Base-by-base conservation (phyloP, 139 green algal species). In the Volvox reticuliferus region DNA sequence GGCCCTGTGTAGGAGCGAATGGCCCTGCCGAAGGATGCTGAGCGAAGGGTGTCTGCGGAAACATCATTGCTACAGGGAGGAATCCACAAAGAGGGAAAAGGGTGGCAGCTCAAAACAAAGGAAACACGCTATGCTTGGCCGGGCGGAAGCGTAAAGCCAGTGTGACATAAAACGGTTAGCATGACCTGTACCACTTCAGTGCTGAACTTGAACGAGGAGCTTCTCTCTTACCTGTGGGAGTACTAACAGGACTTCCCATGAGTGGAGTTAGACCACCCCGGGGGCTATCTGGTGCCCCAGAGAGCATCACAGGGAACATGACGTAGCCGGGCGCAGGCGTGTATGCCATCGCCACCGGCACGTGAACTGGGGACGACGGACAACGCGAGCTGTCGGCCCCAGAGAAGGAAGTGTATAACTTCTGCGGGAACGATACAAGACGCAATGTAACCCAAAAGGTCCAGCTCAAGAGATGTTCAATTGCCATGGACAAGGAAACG, bases 21-120 rank as follows among this genome's bases (percentile, higher is more conserved):
- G 82, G 88, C 0, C 92, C 89, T 24, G 16, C 50, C 12, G 73
- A 37, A 6, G 73, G 36, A 26, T 90, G 86, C 55, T 90, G 86
- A 1, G 92, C 92, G 67, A 94, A 94, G 0, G 92, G 92, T 14
- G 92, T 94, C 86, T 94, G 92, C 13, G 92, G 92, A 82, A 94
- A 94, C 92, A 94, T 93, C 92, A 94, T 94, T 16, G 92, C 92
- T 93, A 89, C 71, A 21, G 65, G 65, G 65, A 32, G 19, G 20
- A 84, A 16, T n/a, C 69, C 26, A 24, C 1, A n/a, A 3, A 14
- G 79, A 24, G n/a, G n/a, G n/a, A n/a, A n/a, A n/a, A n/a, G n/a
- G n/a, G n/a, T n/a, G n/a, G n/a, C n/a, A n/a, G n/a, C n/a, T n/a
- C n/a, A n/a, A n/a, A n/a, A n/a, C n/a, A n/a, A n/a, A 28, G 12